Base-by-base conservation (phyloP, 768 basidiomycete species). In the Cystofilobasidium bisporidii region DNA sequence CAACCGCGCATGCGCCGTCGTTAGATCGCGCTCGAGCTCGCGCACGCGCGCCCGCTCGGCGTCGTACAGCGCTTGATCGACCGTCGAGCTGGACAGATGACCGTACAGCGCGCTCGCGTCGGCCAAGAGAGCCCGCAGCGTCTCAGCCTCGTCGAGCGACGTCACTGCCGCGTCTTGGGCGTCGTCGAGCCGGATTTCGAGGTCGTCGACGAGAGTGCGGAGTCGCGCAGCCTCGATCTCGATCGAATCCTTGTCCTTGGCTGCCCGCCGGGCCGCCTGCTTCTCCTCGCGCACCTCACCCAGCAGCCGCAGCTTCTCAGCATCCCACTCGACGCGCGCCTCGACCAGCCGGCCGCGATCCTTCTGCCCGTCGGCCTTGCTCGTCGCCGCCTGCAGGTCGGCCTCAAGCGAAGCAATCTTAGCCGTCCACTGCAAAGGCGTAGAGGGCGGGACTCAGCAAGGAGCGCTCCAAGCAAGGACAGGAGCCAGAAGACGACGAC, bases 251-350 rank as follows among this genome's bases (percentile, higher is more conserved):
- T 32, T 9, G 18, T 56, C 53, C 26, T 32, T 56, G 9, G 50
- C 28, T 20, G 50, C 50, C 5, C 50, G 50, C 22, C 28, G 3
- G 10, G 50, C n/a, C 3, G 22, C 28, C 53, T 30, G 53, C 28
- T 32, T 32, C 18, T 56, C 53, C 20, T 50, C 48, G n/a, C 48
- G 22, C 48, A n/a, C 22, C 48, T 50, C n/a, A 2, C 11, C 48
- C 48, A 50, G 22, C 6, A 50, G n/a, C 20, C 48, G 48, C 6
- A 50, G 48, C 26, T 50, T 50, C 15, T 50, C 48, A 9, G 11
- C 48, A 20, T 50, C 48, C 48, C 48, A 50, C 48, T 50, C 48
- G 48, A 50, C 48, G 2, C 48, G 20, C n/a, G 48, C 48, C 48
- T n/a, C n/a, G 11, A 20, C 20, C n/a, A 50, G 48, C 48, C n/a